Evolutionary conservation across 257 asterid species (phyloP).

Genomic region (Solanum lycopersicoides): DNA sequence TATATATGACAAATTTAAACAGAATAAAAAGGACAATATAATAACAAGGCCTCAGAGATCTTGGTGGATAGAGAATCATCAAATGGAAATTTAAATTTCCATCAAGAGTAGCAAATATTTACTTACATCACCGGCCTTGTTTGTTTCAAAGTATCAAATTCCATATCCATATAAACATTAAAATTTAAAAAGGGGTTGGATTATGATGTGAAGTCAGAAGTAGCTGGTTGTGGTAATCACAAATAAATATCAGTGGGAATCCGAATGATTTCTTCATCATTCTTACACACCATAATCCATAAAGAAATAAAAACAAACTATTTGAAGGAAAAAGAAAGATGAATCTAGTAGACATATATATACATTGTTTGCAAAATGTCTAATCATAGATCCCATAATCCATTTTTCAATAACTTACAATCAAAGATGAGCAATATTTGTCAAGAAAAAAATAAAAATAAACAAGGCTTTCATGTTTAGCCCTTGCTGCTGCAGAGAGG

Average conservation of each 20-base stretch:
- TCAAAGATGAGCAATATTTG: conserved; percentile 41
- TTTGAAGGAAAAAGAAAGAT: neutral
- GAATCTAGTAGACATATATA: conserved; percentile 24
- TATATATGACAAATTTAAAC: too few species aligned
- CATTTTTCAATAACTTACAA: neutral
- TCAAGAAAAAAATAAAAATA: neutral
- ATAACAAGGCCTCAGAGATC: conserved; percentile 50
- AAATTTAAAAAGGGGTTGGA: neutral
- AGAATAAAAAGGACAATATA: too few species aligned
- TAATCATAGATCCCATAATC: conserved; percentile 43
- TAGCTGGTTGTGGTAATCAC: conserved; percentile 48
- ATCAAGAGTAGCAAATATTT: conserved; percentile 73
- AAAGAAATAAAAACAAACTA: neutral
- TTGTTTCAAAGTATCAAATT: neutral
- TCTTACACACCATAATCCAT: conserved; percentile 8
- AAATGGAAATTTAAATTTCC: conserved; percentile 10
- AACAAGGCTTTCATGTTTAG: fast-evolving
- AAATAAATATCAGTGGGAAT: conserved; percentile 50
- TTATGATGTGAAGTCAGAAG: conserved; percentile 40
- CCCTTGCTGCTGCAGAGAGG: neutral
- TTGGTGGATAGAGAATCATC: conserved; percentile 58
- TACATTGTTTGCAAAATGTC: conserved; percentile 19
- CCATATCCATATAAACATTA: neutral
- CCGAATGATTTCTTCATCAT: conserved; percentile 60
- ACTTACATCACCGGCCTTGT: conserved; percentile 32